Base-by-base conservation (phyloP, 2,329 filamentous ascomycete species). In the Phyllosticta capitalensis region DNA sequence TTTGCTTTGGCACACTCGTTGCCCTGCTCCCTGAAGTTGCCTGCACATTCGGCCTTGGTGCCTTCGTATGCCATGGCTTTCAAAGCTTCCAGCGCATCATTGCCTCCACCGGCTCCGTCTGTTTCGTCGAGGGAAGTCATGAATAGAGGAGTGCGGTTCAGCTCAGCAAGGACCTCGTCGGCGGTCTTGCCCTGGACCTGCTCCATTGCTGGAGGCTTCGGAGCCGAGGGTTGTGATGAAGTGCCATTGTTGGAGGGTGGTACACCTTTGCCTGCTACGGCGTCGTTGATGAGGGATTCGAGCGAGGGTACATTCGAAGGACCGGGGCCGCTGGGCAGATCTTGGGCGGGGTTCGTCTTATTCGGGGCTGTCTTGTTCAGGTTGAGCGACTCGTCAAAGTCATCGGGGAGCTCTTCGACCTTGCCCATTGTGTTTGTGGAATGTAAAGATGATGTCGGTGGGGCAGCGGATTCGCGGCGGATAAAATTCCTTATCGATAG, bases 41-140 rank as follows among this genome's bases (percentile, higher is more conserved):
- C 76, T 20, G 86, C 88, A 63, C 95, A 87, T 72, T 97, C 92
- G 9, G 86, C 81, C 54, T 89, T 85, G 9, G 91, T 92, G 20
- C 94, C 95, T 76, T 99, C 94, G 71, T 96, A 96, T 28, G 90
- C 90, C 48, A 99, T 78, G 0, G 94, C 92, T 70, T 89, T 88
- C 62, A 99, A 80, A 0, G 94, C 95, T 67, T 95, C 91, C 0
- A 96, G 79, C 65, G 89, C 85, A 63, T 87, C 79, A 69, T 96
- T 96, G 64, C 95, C 88, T 66, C 89, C 80, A 60, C 80, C 79
- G 62, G 80, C 79, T 60, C 79, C 81, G 57, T 79, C 80, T 12
- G 80, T 81, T 61, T 83, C 81, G 61, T 83, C 89, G 33, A 96
- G 80, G 65, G 89, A 86, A 28, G 91, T 97, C 94, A 99, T 99